Evolutionary conservation across 2,329 filamentous ascomycete species (phyloP), one percentile per base, ranked within the genome.

Genomic region (Alternaria consortialis): DNA sequence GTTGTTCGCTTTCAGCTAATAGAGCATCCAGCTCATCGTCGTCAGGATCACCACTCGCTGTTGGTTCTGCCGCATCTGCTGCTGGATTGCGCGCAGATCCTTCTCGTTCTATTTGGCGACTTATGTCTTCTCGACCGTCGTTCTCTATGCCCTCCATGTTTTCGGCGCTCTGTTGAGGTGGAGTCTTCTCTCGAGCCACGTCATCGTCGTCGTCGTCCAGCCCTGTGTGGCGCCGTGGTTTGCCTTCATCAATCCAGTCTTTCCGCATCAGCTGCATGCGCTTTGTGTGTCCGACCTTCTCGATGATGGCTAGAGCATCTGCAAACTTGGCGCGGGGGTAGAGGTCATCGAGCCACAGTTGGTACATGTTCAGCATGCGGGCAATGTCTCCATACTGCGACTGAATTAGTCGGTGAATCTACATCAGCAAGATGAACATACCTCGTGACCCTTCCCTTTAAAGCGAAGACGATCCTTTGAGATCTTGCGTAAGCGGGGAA

Each of bases 271-370:
- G 85, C 65, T 91, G 87, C 76, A 98, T 85, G 13, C 85, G 84
- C 75, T 91, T 94, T 70, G 90, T 92, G 79, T 97, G 95, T 1
- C 95, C 95, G 0, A 93, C 84, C 80, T 97, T 97, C 78, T 99
- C 95, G 2, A 98, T 92, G 83, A 98, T 97, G 39, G 85, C 82
- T 7, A 98, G 83, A 3, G 91, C 95, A 73, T 99, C 95, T 48
- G 91, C 86, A 73, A 99, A 99, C 73, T 93, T 94, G 5, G 94
- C 95, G 74, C 96, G 93, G 12, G 95, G 95, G 74, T 94, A 99
- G 12, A 99, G 84, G 74, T 97, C 93, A 79, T 99, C 94, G 2
- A 99, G 90, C 95, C 95, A 99, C 57, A 97, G 80, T 77, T 98
- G 95, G 76, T 98, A 99, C 76, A 96, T 92, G 25, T 91, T 92